Conservation (phyloP, 208 protist species). For the Trypanosoma melophagium region DNA sequence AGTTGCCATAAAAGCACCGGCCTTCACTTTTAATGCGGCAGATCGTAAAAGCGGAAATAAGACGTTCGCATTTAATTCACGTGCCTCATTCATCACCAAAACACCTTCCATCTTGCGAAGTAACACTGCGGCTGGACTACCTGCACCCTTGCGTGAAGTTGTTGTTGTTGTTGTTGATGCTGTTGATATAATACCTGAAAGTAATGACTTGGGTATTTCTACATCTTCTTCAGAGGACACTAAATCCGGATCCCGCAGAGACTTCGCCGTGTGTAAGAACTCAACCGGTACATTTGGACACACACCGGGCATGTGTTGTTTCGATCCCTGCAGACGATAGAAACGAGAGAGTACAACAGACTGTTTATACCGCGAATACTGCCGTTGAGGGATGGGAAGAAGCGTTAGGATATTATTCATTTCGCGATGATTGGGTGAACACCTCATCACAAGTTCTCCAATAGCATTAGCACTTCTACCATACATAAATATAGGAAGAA, state of each 20-base stretch:
- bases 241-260: slow-evolving; percentile 18
- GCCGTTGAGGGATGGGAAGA: slow-evolving; percentile 68
- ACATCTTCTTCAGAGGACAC: slow-evolving; percentile 16
- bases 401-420: slow-evolving; percentile 69
- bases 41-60: slow-evolving; percentile 76
- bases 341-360: slow-evolving; percentile 52
- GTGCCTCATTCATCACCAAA: slow-evolving; percentile 69
- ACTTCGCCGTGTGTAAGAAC: slow-evolving; percentile 40
- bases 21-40: slow-evolving; percentile 77
- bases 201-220: slow-evolving; percentile 22
- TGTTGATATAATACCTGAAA: slow-evolving; percentile 24
- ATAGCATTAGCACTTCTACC: slow-evolving; percentile 33
- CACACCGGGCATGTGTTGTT: slow-evolving; percentile 63
- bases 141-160: too few relatives aligned
- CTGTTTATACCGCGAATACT: slow-evolving; percentile 55
- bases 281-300: slow-evolving; percentile 46
- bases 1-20: slow-evolving; percentile 73
- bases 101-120: slow-evolving; percentile 62
- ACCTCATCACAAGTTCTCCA: slow-evolving; percentile 42
- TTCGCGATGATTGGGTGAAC: slow-evolving; percentile 33
- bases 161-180: slow-evolving; percentile 10
- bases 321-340: slow-evolving; percentile 45
- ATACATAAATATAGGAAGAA: slow-evolving; percentile 75
- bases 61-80: slow-evolving; percentile 61
- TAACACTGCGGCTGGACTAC: slow-evolving; percentile 40